Base-by-base conservation (phyloP, 2,329 filamentous ascomycete species). In the Purpureocillium takamizusanense region DNA sequence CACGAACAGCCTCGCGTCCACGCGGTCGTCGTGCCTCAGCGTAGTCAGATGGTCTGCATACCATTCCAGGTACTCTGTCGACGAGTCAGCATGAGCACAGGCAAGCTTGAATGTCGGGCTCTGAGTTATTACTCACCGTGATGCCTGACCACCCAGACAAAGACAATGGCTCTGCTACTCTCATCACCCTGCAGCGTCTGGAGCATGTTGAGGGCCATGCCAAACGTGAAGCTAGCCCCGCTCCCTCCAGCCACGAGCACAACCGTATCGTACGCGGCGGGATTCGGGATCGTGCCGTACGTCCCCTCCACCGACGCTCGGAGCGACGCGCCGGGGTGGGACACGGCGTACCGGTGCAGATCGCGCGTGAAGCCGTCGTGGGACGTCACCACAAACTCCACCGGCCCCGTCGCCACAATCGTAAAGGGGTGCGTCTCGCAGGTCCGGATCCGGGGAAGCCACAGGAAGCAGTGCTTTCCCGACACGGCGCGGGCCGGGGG, bases 341-440 rank as follows among this genome's bases (percentile, higher is more conserved):
- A 55, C 8, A 58, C 34, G 1, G 76, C 76, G 44, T 69, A 68
- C 16, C 62, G 55, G 54, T 78, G 69, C 12, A 81, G 57, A 37
- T 71, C 67, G 10, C 62, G 60, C 0, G 76, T 81, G 51, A 81
- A 81, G 6, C 76, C 76, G 46, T 75, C 67, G 44, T 75, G 66
- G 0, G 75, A 68, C 35, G 69, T 66, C 37, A 81, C 66, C 16
- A 81, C 66, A 36, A 81, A 74, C 56, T 81, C 74, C 23, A 76
- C 50, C 0, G 73, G 70, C 25, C 67, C 55, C 13, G 62, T 65
- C 16, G 65, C 56, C 16, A 72, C 70, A 35, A 81, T 73, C 2
- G 77, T 81, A 46, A 82, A 82, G 0, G 78, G 78, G 44, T 83
- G 79, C 2, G 71, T 76, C 54, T 82, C 73, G 14, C 72, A 59